Evolutionary conservation across 1,284 basidiomycete species (phyloP).

Genomic region (Hypsizygus ulmarius): DNA sequence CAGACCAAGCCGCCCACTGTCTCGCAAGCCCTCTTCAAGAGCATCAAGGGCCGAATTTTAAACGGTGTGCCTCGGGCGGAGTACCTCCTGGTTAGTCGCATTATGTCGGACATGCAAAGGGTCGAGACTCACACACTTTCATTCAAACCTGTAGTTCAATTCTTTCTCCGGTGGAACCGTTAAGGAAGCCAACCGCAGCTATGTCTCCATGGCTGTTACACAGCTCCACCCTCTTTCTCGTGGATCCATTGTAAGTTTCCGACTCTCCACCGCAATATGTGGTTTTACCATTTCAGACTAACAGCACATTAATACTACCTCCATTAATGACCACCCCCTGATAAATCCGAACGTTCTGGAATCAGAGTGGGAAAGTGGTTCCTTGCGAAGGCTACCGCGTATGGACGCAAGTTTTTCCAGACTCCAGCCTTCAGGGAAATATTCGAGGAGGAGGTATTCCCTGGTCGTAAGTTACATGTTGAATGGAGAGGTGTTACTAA

Average conservation of each 20-base stretch:
- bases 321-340: conserved; percentile 33
- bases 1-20: conserved; percentile 24
- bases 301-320: conserved; percentile 28
- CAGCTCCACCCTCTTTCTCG: conserved; percentile 35
- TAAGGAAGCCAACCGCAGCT: conserved; percentile 29
- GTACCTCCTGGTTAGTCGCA: conserved; percentile 25
- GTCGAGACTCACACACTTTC: neutral
- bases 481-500: neutral
- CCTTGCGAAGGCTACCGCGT: conserved; percentile 27
- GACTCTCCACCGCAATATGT: too few species aligned
- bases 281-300: neutral
- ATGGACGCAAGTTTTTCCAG: conserved; percentile 26
- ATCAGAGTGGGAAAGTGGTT: conserved; percentile 29
- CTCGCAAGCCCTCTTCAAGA: conserved; percentile 24
- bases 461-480: conserved; percentile 19
- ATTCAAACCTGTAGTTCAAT: conserved; percentile 24
- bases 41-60: conserved; percentile 26
- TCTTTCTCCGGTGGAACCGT: conserved; percentile 27
- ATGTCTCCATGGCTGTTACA: conserved; percentile 29
- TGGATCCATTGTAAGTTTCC: conserved; percentile 30
- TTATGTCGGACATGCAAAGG: neutral
- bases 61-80: conserved; percentile 27
- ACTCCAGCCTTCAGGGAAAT: conserved; percentile 25
- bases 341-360: conserved; percentile 34
- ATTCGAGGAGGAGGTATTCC: conserved; percentile 26